phyloP scores from a whole-genome alignment of 257 asterid species.

The Voacanga thouarsii region DNA sequence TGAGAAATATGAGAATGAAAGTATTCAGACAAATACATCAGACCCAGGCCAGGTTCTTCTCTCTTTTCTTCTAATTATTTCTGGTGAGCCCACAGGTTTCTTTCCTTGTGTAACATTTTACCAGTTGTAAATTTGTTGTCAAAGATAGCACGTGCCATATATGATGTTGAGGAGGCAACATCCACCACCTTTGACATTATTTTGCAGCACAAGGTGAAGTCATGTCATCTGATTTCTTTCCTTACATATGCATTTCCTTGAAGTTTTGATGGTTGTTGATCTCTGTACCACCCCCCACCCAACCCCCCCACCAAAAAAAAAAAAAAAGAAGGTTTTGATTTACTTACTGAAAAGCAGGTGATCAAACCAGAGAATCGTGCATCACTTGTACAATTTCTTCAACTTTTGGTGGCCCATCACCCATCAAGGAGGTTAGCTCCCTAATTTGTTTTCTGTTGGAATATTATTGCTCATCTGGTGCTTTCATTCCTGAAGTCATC shows the following conservation, averaged over 20 bases:
- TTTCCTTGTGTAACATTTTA: slow-evolving; percentile 16
- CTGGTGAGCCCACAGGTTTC: slow-evolving; percentile 11
- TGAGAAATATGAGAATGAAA: slow-evolving; percentile 69
- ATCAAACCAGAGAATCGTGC: slow-evolving; percentile 68
- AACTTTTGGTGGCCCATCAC: slow-evolving; percentile 91
- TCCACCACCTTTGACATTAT: slow-evolving; percentile 71
- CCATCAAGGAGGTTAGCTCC: slow-evolving; percentile 77
- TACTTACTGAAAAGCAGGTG: slow-evolving; percentile 49
- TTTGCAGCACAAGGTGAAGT: slow-evolving; percentile 61
- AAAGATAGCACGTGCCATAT: slow-evolving; percentile 83
- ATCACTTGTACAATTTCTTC: slow-evolving; percentile 68
- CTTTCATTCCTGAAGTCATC: slow-evolving; percentile 21
- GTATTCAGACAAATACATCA: slow-evolving; percentile 52
- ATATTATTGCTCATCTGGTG: slow-evolving; percentile 1
- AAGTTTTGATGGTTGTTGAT: neutral
- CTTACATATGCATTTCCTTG: neutral
- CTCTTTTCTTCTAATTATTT: slow-evolving; percentile 16
- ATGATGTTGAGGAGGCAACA: slow-evolving; percentile 97
- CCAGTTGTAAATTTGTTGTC: slow-evolving; percentile 22
- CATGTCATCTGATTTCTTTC: neutral
- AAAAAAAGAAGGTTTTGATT: neutral
- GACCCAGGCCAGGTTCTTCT: slow-evolving; percentile 69
- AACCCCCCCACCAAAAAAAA: too few relatives aligned
- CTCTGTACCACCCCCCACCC: neutral
- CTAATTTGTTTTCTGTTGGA: neutral